Percentiles rank a stretch among this genome's conserved stretches.
Evolutionary conservation across 345 rosid genomes (phyloP).

Genomic region (Aegle marmelos): DNA sequence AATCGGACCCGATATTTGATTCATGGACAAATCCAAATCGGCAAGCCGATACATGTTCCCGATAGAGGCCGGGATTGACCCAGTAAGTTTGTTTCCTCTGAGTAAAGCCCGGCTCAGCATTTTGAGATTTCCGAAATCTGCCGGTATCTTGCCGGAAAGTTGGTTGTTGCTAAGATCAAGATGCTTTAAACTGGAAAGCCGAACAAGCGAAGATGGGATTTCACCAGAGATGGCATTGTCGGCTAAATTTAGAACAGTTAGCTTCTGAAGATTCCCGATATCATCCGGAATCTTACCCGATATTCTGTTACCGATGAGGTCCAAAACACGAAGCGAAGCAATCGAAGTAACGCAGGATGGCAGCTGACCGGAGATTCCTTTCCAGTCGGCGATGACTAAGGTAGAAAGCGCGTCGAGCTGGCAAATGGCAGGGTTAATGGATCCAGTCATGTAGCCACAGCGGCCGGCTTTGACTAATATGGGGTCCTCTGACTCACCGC

Average conservation of each 20-base stretch:
- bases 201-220: constrained; percentile 62
- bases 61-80: constrained; percentile 64
- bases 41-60: constrained; percentile 64
- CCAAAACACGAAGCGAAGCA: constrained; percentile 66
- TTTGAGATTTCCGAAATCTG: constrained; percentile 63
- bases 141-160: constrained; percentile 62
- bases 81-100: constrained; percentile 65
- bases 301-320: constrained; percentile 68
- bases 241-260: constrained; percentile 73
- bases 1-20: constrained; percentile 55
- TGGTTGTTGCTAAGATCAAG: constrained; percentile 67
- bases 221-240: constrained; percentile 66
- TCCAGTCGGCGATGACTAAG: constrained; percentile 80
- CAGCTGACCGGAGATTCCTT: constrained; percentile 67
- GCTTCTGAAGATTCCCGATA: constrained; percentile 61
- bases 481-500: constrained; percentile 93
- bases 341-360: constrained; percentile 63
- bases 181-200: constrained; percentile 60
- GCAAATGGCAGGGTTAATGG: constrained; percentile 72
- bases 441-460: constrained; percentile 82
- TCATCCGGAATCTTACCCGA: constrained; percentile 63
- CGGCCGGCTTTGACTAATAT: constrained; percentile 69
- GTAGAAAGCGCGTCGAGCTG: constrained; percentile 60
- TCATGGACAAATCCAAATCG: constrained; percentile 73
- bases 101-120: constrained; percentile 79